Conservation (phyloP, 2,329 filamentous ascomycete genomes). For the Aspergillus pseudotamarii region DNA sequence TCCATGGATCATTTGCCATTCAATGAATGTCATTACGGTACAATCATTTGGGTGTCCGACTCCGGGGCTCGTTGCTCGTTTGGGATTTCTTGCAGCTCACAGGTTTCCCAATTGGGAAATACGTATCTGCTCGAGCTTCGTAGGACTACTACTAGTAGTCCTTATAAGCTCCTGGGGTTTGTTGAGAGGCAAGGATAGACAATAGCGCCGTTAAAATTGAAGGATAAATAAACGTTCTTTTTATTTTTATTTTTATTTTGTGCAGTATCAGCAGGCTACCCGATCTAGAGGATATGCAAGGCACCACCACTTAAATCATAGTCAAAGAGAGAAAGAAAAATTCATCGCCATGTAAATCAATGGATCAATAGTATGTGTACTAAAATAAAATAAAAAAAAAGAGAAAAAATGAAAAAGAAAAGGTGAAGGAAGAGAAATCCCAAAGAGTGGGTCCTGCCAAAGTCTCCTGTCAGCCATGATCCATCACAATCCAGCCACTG, state of each 20-base stretch:
- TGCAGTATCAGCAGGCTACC: neutral
- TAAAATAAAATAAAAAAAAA: neutral
- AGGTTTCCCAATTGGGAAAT: constrained; percentile 1
- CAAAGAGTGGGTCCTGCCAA: neutral
- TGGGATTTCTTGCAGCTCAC: neutral
- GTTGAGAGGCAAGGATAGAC: constrained; percentile 10
- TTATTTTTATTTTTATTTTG: neutral
- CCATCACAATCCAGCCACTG: constrained; percentile 2
- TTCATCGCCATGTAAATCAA: neutral
- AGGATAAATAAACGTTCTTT: neutral
- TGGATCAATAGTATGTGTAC: neutral
- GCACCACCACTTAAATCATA: neutral
- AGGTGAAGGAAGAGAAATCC: neutral
- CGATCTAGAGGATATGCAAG: constrained; percentile 7
- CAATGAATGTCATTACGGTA: neutral
- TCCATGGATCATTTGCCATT: neutral
- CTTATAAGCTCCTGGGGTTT: neutral
- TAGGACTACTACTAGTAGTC: neutral
- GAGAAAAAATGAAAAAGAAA: neutral
- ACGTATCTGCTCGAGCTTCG: neutral
- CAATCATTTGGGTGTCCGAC: neutral
- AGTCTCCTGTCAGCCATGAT: constrained; percentile 5
- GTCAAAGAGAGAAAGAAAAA: neutral
- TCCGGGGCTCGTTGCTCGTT: neutral
- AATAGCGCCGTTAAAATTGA: neutral